Evolutionary conservation across 768 basidiomycete genomes (phyloP).

Genomic region (Boletus patriciae): DNA sequence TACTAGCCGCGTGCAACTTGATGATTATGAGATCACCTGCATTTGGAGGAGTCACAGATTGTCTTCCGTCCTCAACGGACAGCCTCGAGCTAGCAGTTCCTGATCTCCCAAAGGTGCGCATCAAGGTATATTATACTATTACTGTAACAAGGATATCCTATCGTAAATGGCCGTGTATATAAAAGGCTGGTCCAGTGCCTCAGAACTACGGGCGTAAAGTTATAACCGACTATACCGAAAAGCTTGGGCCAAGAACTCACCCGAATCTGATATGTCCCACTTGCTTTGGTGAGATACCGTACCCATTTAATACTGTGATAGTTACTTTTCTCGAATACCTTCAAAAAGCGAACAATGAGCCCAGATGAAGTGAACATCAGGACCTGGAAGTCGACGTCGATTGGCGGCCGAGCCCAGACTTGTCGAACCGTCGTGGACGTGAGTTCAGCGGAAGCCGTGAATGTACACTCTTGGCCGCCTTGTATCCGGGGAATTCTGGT

Average conservation of each 20-base stretch:
- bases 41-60: slow-evolving; percentile 28
- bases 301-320: slow-evolving; percentile 98
- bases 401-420: slow-evolving; percentile 97
- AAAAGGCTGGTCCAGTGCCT: slow-evolving; percentile 11
- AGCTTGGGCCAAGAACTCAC: slow-evolving; percentile 48
- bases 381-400: slow-evolving; percentile 98
- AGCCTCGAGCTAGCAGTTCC: neutral
- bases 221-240: neutral
- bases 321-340: slow-evolving; percentile 95
- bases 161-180: slow-evolving; percentile 27
- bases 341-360: slow-evolving; percentile 92
- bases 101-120: slow-evolving; percentile 11
- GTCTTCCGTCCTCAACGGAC: neutral
- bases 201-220: slow-evolving; percentile 26
- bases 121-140: slow-evolving; percentile 29
- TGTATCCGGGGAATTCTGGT: slow-evolving; percentile 88
- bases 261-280: slow-evolving; percentile 90
- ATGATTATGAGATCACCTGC: slow-evolving; percentile 21
- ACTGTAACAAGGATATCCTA: slow-evolving; percentile 20
- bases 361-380: slow-evolving; percentile 99
- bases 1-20: neutral
- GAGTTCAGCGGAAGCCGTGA: slow-evolving; percentile 78
- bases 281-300: slow-evolving; percentile 90
- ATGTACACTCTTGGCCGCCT: slow-evolving; percentile 87
- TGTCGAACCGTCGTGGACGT: slow-evolving; percentile 90